A percentile compares a stretch with the other conserved stretches of the same genome.
Conservation (phyloP, 305 asterid species). For the Solanum hybrid region DNA sequence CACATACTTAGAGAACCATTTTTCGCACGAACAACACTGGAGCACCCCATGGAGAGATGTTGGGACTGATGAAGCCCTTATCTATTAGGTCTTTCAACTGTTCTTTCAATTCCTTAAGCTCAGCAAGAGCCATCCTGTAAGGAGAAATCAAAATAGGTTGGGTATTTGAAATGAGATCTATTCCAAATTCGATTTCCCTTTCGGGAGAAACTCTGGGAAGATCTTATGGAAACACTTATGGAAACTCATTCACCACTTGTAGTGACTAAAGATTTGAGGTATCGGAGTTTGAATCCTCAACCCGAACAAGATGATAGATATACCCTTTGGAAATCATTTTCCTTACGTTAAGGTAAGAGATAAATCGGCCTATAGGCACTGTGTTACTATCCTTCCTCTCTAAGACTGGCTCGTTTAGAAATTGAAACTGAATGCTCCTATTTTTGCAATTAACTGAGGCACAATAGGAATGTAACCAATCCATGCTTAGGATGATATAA, state of each 20-base stretch:
- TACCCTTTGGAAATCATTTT: not conserved
- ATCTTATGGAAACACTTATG: not conserved
- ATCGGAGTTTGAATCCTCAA: not conserved
- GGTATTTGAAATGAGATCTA: not conserved
- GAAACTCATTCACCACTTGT: not conserved
- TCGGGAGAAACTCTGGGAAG: not conserved
- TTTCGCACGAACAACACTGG: not conserved
- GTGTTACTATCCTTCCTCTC: not conserved
- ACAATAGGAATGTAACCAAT: not conserved
- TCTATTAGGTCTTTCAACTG: not conserved
- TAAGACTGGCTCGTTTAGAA: not conserved
- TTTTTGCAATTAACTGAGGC: not conserved
- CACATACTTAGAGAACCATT: not conserved
- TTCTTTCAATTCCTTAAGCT: not conserved
- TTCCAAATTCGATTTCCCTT: not conserved
- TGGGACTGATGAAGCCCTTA: not conserved
- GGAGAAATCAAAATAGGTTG: not conserved
- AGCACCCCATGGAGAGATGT: not conserved
- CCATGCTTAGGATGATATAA: not conserved
- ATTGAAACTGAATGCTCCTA: not conserved
- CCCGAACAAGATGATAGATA: not conserved
- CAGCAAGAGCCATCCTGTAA: not conserved
- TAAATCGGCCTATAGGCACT: not conserved
- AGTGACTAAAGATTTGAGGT: not conserved
- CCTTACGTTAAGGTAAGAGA: not conserved